phyloP scores from a whole-genome alignment of 106 monocot species.

The Dendrobium huoshanense region DNA sequence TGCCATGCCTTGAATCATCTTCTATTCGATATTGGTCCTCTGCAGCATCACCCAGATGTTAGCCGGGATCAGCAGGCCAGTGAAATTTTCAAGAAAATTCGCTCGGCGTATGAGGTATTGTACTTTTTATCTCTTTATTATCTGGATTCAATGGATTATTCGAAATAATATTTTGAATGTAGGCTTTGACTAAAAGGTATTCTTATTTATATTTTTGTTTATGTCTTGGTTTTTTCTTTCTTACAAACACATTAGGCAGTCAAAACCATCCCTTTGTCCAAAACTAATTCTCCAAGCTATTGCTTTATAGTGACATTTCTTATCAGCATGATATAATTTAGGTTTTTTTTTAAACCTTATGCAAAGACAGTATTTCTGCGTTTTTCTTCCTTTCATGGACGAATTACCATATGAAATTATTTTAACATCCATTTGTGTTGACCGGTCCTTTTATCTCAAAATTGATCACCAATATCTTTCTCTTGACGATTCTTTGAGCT shows the following conservation, averaged over 20 bases:
- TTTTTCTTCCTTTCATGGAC: background rate
- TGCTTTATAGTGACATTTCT: background rate
- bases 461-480: too few species aligned
- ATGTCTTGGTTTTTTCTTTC: background rate
- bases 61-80: conserved; percentile 38
- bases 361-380: too few species aligned
- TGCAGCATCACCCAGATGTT: conserved; percentile 91
- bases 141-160: background rate
- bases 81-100: conserved; percentile 68
- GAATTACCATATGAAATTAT: background rate
- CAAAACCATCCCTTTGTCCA: background rate
- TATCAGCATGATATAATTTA: background rate
- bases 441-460: background rate
- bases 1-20: background rate
- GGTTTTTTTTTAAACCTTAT: background rate
- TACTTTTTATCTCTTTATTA: background rate
- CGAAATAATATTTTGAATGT: background rate
- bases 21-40: background rate
- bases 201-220: background rate
- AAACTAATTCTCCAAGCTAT: background rate
- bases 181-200: background rate
- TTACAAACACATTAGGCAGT: background rate
- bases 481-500: too few species aligned
- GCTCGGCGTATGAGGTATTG: conserved; percentile 63
- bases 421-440: background rate